Base-by-base conservation (phyloP, 2,329 filamentous ascomycete genomes). In the Endoconidiophora polonica region DNA sequence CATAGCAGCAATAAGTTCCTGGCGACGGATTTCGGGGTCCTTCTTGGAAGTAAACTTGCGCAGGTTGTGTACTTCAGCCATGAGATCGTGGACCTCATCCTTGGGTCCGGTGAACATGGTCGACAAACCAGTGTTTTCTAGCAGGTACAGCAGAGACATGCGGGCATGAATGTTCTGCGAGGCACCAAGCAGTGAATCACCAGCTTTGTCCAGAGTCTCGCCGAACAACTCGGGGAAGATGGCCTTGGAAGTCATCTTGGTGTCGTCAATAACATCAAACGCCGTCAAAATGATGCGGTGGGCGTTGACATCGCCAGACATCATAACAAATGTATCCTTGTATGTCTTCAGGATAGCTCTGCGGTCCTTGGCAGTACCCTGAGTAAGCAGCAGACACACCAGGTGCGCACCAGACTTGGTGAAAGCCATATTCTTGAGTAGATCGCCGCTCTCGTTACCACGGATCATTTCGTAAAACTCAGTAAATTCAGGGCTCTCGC, bases 341-440 rank as follows among this genome's bases (percentile, higher is more conserved):
- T 86, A 95, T 47, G 81, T 81, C 65, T 83, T 86, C 46, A 96
- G 69, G 52, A 98, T 79, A 53, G 83, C 73, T 66, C 94, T 94
- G 58, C 91, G 80, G 65, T 96, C 90, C 68, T 98, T 98, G 56
- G 91, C 87, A 48, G 72, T 80, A 52, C 87, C 86, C 59, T 94
- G 74, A 7, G 91, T 88, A 38, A 98, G 69, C 39, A 86, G 75
- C 41, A 94, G 71, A 60, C 80, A 90, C 50, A 87, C 81, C 10
- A 98, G 72, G 36, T 84, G 76, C 43, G 87, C 79, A 4, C 91
- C 91, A 6, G 86, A 86, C 62, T 82, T 83, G 41, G 91, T 98
- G 66, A 98, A 98, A 5, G 88, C 88, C 68, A 98, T 76, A 63
- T 96, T 96, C 71, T 94, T 94, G 56, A 91, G 73, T 55, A 95